phyloP scores from a whole-genome alignment of 345 rosid genomes.

The Erucastrum elatum region DNA sequence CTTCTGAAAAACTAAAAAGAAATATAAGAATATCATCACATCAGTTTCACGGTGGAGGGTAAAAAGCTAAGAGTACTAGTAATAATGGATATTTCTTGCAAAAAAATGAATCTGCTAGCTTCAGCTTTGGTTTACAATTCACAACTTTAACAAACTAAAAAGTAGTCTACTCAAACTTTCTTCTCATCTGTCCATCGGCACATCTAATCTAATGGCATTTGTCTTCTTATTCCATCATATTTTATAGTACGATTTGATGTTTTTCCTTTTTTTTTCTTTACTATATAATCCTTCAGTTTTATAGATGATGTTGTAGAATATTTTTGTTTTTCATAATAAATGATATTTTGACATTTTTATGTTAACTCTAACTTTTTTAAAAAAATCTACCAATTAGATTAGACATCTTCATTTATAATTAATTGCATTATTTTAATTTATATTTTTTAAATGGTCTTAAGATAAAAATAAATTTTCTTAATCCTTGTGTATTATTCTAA shows the following conservation, averaged over 20 bases:
- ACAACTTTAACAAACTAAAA: conserved; percentile 19
- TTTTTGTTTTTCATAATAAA: no score
- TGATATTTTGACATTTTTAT: no score
- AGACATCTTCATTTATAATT: no score
- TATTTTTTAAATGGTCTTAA: no score
- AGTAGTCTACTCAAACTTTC: conserved; percentile 34
- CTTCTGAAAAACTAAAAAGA: neutral
- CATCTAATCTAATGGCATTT: conserved; percentile 30
- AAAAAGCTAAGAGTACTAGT: conserved; percentile 13
- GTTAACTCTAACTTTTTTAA: no score
- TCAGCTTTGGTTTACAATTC: conserved; percentile 27
- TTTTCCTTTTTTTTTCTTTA: neutral
- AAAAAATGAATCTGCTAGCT: conserved; percentile 4
- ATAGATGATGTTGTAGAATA: no score
- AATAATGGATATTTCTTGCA: conserved; percentile 13
- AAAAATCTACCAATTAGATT: no score
- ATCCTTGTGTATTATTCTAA: no score
- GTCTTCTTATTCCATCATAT: conserved; percentile 30
- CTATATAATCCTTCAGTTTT: no score
- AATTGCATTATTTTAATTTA: no score
- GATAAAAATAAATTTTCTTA: no score
- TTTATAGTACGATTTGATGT: conserved; percentile 10
- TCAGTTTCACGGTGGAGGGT: conserved; percentile 28
- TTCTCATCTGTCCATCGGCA: conserved; percentile 42
- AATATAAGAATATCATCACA: conserved; percentile 17